Percentiles rank a stretch among this genome's conserved stretches.
Evolutionary conservation across 768 basidiomycete genomes (phyloP).

Genomic region (Psilocybe sp.): DNA sequence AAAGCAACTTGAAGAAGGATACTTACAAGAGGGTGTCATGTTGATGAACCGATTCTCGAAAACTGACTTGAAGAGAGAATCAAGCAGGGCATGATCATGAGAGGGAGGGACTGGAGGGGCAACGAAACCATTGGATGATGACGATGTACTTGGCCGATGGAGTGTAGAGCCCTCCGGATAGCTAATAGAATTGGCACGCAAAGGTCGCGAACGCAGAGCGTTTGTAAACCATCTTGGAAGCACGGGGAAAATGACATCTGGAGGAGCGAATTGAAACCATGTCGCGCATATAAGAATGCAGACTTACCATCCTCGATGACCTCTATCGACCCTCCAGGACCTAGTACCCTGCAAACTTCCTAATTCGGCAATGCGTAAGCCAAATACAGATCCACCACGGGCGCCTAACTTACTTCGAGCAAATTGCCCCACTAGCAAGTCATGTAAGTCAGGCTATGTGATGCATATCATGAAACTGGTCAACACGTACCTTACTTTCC

Average conservation of each 20-base stretch:
- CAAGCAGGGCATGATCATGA: slow-evolving; percentile 71
- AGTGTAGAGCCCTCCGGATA: slow-evolving; percentile 41
- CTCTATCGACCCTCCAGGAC: slow-evolving; percentile 69
- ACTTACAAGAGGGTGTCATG: slow-evolving; percentile 61
- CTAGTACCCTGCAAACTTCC: slow-evolving; percentile 72
- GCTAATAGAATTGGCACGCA: slow-evolving; percentile 47
- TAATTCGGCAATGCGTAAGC: slow-evolving; percentile 21
- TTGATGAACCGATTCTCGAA: slow-evolving; percentile 75
- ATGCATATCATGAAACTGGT: slow-evolving; percentile 1
- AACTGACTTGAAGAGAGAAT: slow-evolving; percentile 63
- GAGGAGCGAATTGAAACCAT: slow-evolving; percentile 1
- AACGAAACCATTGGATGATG: slow-evolving; percentile 6
- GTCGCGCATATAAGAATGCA: not conserved
- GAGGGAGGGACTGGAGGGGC: slow-evolving; percentile 22
- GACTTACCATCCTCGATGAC: slow-evolving; percentile 67
- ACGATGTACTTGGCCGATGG: slow-evolving; percentile 29
- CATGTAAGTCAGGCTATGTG: slow-evolving; percentile 4
- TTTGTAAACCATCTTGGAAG: slow-evolving; percentile 78
- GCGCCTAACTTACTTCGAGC: slow-evolving; percentile 50
- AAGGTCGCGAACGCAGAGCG: slow-evolving; percentile 55
- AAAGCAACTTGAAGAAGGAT: slow-evolving; percentile 1
- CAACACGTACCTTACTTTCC: slow-evolving; percentile 62
- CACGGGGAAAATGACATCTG: slow-evolving; percentile 74
- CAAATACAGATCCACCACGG: not conserved
- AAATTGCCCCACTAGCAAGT: slow-evolving; percentile 59